Evolutionary conservation across 2,329 filamentous ascomycete species (phyloP), one percentile per base, ranked within the genome.

Genomic region (Colletotrichum chlorophyti): DNA sequence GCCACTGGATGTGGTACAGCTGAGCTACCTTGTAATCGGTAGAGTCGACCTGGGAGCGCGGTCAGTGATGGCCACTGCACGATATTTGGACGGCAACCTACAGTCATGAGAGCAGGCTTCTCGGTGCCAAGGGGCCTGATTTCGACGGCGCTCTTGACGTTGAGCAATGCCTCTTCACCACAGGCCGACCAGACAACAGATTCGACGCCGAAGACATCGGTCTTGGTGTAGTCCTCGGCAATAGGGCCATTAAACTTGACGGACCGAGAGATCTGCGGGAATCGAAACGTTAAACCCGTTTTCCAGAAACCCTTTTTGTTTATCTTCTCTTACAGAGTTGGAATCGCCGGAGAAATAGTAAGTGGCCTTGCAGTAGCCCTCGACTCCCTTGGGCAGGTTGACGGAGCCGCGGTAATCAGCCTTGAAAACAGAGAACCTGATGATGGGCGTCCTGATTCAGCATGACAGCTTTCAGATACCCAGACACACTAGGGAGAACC

Each of bases 361-460:
- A 29, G 76, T 82, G 12, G 80, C 79, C 70, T 80, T 80, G 64
- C 80, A 74, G 17, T 73, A 75, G 45, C 79, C 81, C 5, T 69
- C 76, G 46, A 81, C 73, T 26, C 77, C 78, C 61, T 70, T 68
- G 31, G 79, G 73, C 46, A 83, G 72, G 59, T 69, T 64, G 47
- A 77, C 76, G 63, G 81, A 82, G 49, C 81, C 81, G 65, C 80
- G 79, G 72, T 82, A 83, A 62, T 80, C 76, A 63, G 79, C 79
- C 54, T 75, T 77, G 65, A 82, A 74, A 64, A 83, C 68, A 46
- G 77, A 80, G 73, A 79, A 24, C 21, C 49, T 52, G n/a, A 6
- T 23, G n/a, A n/a, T n/a, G n/a, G n/a, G n/a, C n/a, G n/a, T n/a
- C n/a, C n/a, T n/a, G n/a, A n/a, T n/a, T n/a, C n/a, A n/a, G n/a